Conservation (phyloP, 768 basidiomycete genomes). For the Mycena floridula region DNA sequence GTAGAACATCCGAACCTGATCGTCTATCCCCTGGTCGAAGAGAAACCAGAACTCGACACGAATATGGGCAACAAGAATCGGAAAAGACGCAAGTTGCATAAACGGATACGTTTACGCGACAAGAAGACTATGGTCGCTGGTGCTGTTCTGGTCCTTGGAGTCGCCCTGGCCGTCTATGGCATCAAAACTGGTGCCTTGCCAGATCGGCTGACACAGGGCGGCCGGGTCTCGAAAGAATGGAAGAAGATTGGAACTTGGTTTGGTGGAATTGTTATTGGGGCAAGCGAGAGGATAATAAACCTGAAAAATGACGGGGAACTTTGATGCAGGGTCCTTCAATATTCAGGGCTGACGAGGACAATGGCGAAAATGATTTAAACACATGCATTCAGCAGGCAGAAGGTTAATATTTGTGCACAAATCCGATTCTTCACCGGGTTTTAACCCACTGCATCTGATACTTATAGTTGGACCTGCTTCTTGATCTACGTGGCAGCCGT, state of each 20-base stretch:
- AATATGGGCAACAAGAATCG: constrained; percentile 15
- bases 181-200: constrained; percentile 20
- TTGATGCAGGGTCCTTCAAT: no score
- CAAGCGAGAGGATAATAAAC: constrained; percentile 9
- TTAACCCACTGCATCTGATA: no score
- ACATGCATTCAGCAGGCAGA: no score
- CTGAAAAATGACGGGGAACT: background rate
- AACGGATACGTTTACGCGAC: constrained; percentile 18
- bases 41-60: constrained; percentile 13
- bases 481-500: no score
- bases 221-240: no score
- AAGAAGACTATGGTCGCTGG: constrained; percentile 50
- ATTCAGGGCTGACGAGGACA: no score
- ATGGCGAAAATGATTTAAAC: no score
- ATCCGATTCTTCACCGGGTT: no score
- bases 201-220: constrained; percentile 14
- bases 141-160: constrained; percentile 62
- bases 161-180: constrained; percentile 61
- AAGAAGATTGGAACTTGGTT: constrained; percentile 23
- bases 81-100: constrained; percentile 9
- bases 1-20: constrained; percentile 48
- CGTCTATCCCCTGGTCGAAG: constrained; percentile 45
- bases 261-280: constrained; percentile 19
- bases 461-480: no score
- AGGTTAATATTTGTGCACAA: no score